Evolutionary conservation across 2,329 filamentous ascomycete species (phyloP), one percentile per base, ranked within the genome.

Genomic region (Claviceps africana): DNA sequence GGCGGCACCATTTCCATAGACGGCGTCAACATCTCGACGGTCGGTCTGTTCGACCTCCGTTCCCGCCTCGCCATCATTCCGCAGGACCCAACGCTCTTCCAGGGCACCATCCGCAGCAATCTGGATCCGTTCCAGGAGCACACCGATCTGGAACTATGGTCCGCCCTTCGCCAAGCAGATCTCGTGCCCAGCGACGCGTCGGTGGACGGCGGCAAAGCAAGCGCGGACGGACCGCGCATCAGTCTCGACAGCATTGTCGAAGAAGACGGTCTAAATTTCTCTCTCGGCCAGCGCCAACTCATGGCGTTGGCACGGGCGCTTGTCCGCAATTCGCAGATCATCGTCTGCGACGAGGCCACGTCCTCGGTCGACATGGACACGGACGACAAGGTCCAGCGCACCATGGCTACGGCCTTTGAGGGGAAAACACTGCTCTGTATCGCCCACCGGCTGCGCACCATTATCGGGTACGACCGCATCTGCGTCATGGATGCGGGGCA

Each of bases 301-400:
- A 95, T 97, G 86, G 93, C 93, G 1, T 76, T 98, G 1, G 90
- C 90, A 0, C 83, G 93, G 1, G 93, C 93, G 0, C 79, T 98
- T 2, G 91, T 97, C 4, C 83, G 91, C 39, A 82, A 84, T 44
- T 86, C 84, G 0, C 88, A 86, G 60, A 96, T 97, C 68, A 96
- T 97, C 60, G 84, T 98, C 48, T 96, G 91, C 67, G 93, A 98
- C 71, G 93, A 98, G 68, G 93, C 93, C 1, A 98, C 93, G 0
- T 88, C 84, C 1, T 86, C 81, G 0, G 90, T 97, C 8, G 91
- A 97, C 67, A 93, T 96, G 74, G 91, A 96, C 64, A 97, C 91
- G 3, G 93, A 98, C 64, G 85, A 88, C 68, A 94, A 93, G 76
- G 95, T 97, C 64, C 91, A 97, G 68, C 73, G 75, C 52, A 95